phyloP scores from a whole-genome alignment of 805 yeast species.

The Brettanomyces sp. region DNA sequence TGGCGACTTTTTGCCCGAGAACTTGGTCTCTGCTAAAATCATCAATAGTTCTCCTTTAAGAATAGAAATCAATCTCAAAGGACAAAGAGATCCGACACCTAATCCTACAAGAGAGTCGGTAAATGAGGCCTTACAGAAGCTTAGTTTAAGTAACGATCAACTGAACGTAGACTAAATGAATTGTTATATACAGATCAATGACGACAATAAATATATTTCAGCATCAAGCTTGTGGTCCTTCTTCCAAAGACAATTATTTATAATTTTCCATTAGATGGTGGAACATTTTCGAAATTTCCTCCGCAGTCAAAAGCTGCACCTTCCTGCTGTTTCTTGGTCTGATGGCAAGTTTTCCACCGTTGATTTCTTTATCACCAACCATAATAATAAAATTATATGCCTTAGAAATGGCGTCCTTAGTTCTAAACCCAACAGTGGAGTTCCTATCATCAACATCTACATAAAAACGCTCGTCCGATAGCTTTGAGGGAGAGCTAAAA shows the following conservation, averaged over 20 bases:
- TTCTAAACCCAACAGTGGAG: slow-evolving; percentile 73
- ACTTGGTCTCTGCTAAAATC: slow-evolving; percentile 17
- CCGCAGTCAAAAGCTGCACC: slow-evolving; percentile 33
- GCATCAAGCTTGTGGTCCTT: background rate
- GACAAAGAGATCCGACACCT: slow-evolving; percentile 15
- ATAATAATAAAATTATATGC: slow-evolving; percentile 76
- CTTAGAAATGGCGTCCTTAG: slow-evolving; percentile 65
- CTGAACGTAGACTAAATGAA: too few species aligned
- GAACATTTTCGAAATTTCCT: slow-evolving; percentile 47
- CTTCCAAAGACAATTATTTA: slow-evolving; percentile 18
- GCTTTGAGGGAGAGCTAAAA: slow-evolving; percentile 36
- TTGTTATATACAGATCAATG: background rate
- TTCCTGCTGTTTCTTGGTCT: slow-evolving; percentile 46
- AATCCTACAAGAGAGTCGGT: slow-evolving; percentile 9
- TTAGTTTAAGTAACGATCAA: background rate
- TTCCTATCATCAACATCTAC: slow-evolving; percentile 69
- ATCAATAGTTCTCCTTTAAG: slow-evolving; percentile 16
- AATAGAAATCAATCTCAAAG: slow-evolving; percentile 13
- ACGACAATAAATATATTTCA: too few species aligned
- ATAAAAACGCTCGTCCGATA: slow-evolving; percentile 52
- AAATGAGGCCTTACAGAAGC: slow-evolving; percentile 10
- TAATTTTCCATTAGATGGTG: slow-evolving; percentile 41
- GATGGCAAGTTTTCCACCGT: slow-evolving; percentile 48
- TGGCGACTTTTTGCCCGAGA: slow-evolving; percentile 47
- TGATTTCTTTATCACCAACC: slow-evolving; percentile 80